Evolutionary conservation across 2,329 filamentous ascomycete genomes (phyloP), one percentile per base, ranked within the genome.

Genomic region (Aspergillus spinulosporus): DNA sequence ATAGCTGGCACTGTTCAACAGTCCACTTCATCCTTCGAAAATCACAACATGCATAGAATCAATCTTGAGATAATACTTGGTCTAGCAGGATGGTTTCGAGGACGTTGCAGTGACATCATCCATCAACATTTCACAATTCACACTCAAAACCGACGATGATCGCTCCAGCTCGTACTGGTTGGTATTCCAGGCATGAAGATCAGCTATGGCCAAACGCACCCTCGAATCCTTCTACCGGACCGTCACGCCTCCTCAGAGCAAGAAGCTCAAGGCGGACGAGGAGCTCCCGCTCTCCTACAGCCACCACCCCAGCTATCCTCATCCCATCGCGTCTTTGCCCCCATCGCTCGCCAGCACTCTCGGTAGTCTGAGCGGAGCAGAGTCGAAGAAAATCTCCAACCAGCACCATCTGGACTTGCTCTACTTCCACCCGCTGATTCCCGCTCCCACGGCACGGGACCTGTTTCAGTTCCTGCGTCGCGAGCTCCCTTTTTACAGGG

Each of bases 401-500:
- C 84, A 88, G 64, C 82, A 84, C 0, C 82, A 92, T 60, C 79
- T 92, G 0, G 87, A 92, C 67, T 77, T 93, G 0, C 73, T 92
- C 6, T 90, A 90, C 72, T 92, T 88, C 68, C 81, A 90, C 64
- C 88, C 89, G 0, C 92, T 88, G 61, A 80, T 92, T 3, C 82
- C 86, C 0, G 74, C 77, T 2, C 71, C 79, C 9, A 76, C 84
- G 8, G 78, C 84, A 15, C 78, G 79, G 3, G 76, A 83, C 3
- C 72, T 91, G 0, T 93, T 92, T 71, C 75, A 84, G 11, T 91
- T 91, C 66, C 79, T 93, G 1, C 83, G 89, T 1, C 72, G 78
- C n/a, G 81, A 88, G 58, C 73, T 93, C 1, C 88, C 88, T 6
- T 92, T 92, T 73, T 90, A 92, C 65, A 82, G 88, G 51, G 88